Evolutionary conservation across 2,329 filamentous ascomycete genomes (phyloP), one percentile per base, ranked within the genome.

Genomic region (Boeremia lycopersici): DNA sequence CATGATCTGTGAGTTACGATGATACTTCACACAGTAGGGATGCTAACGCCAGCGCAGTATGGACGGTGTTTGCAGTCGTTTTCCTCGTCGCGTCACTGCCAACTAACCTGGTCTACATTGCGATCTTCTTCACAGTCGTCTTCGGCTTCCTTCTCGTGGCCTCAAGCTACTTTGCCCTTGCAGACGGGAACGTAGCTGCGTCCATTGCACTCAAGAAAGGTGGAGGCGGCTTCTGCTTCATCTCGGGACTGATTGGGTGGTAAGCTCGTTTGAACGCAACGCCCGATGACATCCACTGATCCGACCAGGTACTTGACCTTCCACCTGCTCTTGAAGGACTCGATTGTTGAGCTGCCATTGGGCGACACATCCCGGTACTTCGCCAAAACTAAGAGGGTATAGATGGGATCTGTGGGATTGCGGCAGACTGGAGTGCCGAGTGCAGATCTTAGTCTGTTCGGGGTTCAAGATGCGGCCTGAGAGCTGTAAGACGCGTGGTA

Each of bases 61-160:
- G 79, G 80, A 76, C 78, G 0, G 75, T 81, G 0, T 78, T 80
- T 52, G 76, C 78, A 10, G 58, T 80, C 11, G 77, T 77, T 13
- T 81, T 82, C 56, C 61, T 81, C 2, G 68, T 82, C 3, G 78
- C 76, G 4, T 79, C 77, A 0, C 57, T 81, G 0, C 75, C 78
- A 0, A 72, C 76, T 47, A 81, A 82, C 36, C 53, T 82, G 7
- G 78, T 80, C 4, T 81, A 81, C 47, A 79, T 80, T 42, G 68
- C 66, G 2, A 79, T 81, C n/a, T 82, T 81, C 63, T 73, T 78
- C 51, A 77, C 78, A 2, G 77, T 82, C 0, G 76, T 81, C 39
- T 51, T 81, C 6, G 74, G 75, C 3, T 81, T 81, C 53, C 64
- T 76, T 4, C 65, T 77, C 2, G 71, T 81, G 7, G 73, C 78